Conservation (phyloP, 2,329 filamentous ascomycete genomes). For the Aspergillus oerlinghausenensis region DNA sequence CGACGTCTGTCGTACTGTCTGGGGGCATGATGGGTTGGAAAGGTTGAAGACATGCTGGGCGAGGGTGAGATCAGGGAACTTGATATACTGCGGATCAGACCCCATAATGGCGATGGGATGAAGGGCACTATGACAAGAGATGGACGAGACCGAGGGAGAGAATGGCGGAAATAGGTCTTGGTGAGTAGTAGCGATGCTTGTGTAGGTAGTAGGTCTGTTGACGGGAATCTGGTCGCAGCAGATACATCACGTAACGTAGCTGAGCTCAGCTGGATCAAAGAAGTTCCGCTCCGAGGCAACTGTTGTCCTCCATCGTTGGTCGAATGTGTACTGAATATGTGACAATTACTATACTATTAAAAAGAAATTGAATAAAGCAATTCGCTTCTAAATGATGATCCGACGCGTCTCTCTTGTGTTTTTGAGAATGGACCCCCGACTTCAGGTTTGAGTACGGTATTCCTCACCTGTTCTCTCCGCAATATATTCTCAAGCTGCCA, state of each 20-base stretch:
- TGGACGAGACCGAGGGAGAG: conserved; percentile 1
- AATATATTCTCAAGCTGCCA: too few species aligned
- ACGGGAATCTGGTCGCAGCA: conserved; percentile 13
- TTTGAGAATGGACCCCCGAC: not conserved
- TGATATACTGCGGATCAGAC: conserved; percentile 62
- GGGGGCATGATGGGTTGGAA: conserved; percentile 55
- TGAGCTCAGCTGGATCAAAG: conserved; percentile 34
- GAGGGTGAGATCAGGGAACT: conserved; percentile 60
- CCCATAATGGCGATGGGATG: conserved; percentile 46
- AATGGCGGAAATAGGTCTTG: conserved; percentile 5
- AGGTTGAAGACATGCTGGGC: conserved; percentile 65
- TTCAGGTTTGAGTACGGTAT: not conserved
- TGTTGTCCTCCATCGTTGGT: not conserved
- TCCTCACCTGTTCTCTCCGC: too few species aligned
- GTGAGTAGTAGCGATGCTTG: conserved; percentile 16
- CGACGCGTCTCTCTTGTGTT: not conserved
- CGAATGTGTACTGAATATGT: not conserved
- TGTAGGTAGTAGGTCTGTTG: conserved; percentile 9
- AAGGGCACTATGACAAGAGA: conserved; percentile 1
- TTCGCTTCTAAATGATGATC: too few species aligned
- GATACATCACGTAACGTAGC: conserved; percentile 22
- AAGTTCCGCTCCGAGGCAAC: conserved; percentile 24
- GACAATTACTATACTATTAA: not conserved
- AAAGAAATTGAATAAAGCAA: not conserved
- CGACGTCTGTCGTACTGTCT: conserved; percentile 51